Evolutionary conservation across 805 yeast genomes (phyloP).

Genomic region (Candida multigemmis): DNA sequence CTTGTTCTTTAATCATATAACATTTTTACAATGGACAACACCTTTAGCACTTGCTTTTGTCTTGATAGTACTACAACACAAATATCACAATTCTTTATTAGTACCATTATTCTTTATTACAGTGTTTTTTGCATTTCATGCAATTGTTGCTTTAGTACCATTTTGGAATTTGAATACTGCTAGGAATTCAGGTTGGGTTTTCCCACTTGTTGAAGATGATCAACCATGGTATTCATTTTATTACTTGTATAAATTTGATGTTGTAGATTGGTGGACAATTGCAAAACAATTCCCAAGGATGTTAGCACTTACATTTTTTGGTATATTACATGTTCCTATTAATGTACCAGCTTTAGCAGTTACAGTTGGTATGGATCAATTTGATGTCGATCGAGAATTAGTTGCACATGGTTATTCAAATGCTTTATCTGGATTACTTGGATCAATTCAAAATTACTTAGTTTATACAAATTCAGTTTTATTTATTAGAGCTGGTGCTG

Average conservation of each 20-base stretch:
- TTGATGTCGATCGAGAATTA: slow-evolving; percentile 87
- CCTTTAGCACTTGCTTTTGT: slow-evolving; percentile 59
- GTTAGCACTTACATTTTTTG: slow-evolving; percentile 93
- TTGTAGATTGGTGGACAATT: slow-evolving; percentile 71
- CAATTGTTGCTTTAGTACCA: slow-evolving; percentile 57
- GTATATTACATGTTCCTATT: slow-evolving; percentile 92
- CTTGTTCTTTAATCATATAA: slow-evolving; percentile 31
- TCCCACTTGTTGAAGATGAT: slow-evolving; percentile 50
- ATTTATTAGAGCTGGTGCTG: slow-evolving; percentile 92
- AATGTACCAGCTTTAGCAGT: slow-evolving; percentile 97
- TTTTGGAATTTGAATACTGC: slow-evolving; percentile 51
- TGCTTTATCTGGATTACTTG: slow-evolving; percentile 70
- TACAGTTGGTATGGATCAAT: slow-evolving; percentile 73
- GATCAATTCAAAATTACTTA: slow-evolving; percentile 88
- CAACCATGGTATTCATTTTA: slow-evolving; percentile 93
- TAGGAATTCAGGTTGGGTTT: slow-evolving; percentile 79
- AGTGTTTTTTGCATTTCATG: slow-evolving; percentile 64
- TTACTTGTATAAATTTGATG: slow-evolving; percentile 53
- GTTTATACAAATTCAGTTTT: slow-evolving; percentile 91
- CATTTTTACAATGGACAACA: slow-evolving; percentile 47
- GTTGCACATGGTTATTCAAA: slow-evolving; percentile 94
- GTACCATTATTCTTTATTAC: slow-evolving; percentile 75
- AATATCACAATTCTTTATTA: slow-evolving; percentile 53
- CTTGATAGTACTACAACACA: slow-evolving; percentile 50
- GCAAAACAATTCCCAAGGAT: slow-evolving; percentile 75